Evolutionary conservation across 305 asterid species (phyloP).

Genomic region (Ilex paraguariensis): DNA sequence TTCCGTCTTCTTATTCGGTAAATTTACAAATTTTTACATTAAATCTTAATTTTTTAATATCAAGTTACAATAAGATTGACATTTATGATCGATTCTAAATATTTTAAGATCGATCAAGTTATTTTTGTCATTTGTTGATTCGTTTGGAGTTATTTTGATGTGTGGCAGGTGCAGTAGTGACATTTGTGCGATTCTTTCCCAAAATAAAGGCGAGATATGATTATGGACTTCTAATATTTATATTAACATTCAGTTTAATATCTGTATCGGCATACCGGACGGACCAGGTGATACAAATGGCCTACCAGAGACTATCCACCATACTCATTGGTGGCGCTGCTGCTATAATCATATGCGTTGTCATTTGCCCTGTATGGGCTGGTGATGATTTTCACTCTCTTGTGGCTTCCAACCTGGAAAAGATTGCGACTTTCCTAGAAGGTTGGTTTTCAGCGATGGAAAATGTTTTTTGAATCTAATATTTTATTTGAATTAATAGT

Average conservation of each 20-base stretch:
- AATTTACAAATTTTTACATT: neutral
- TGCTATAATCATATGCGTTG: slow-evolving; percentile 23
- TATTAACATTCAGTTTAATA: slow-evolving; percentile 37
- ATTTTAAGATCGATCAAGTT: neutral
- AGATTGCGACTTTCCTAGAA: slow-evolving; percentile 33
- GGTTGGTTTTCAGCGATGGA: slow-evolving; percentile 13
- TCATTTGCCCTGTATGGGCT: slow-evolving; percentile 45
- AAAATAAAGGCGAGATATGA: slow-evolving; percentile 50
- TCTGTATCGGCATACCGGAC: slow-evolving; percentile 38
- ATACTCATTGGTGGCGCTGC: slow-evolving; percentile 32
- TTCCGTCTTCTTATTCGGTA: slow-evolving; percentile 34
- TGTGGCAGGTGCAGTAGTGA: slow-evolving; percentile 33
- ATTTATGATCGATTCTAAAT: neutral
- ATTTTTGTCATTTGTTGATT: neutral
- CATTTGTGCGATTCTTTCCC: slow-evolving; percentile 43
- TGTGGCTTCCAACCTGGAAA: slow-evolving; percentile 35
- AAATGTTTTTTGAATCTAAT: neutral
- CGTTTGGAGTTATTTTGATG: neutral
- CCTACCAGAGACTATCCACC: slow-evolving; percentile 32
- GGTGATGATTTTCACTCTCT: slow-evolving; percentile 44
- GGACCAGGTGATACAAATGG: slow-evolving; percentile 35
- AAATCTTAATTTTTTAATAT: neutral
- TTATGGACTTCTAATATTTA: slow-evolving; percentile 39
- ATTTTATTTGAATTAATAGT: no score
- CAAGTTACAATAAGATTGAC: neutral